Base-by-base conservation (phyloP, 345 rosid genomes). In the Carallia brachiata region DNA sequence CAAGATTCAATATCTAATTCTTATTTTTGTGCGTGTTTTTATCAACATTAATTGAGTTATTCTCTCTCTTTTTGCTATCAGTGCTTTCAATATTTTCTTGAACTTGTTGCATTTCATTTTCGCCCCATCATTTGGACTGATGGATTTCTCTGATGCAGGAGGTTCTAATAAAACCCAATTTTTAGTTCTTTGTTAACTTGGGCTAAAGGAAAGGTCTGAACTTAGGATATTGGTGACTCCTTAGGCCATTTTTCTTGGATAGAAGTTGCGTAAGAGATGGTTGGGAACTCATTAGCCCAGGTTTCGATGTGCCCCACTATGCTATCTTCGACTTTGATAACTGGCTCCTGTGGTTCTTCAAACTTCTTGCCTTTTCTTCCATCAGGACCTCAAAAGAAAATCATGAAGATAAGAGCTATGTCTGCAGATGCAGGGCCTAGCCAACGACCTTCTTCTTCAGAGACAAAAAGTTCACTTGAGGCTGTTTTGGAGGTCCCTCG, bases 401-500 rank as follows among this genome's bases (percentile, higher is more conserved):
- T 57, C 37, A 36, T 54, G 52, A 62, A 32, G 15, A 69, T 89
- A 44, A 80, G 83, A 79, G 97, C 88, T 68, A 66, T 71, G 68
- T 83, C 97, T 58, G 76, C 84, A 36, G 86, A 88, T 64, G 67
- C 84, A 1, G 87, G 74, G 69, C 87, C 78, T 68, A 72, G 39
- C 75, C 85, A 80, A 40, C 84, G 82, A 37, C 75, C 86, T 4
- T 56, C 93, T 67, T 58, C 79, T 36, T 65, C 74, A 0, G 73
- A 86, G 19, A 70, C 69, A 52, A 96, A 70, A 76, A 83, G 72
- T 77, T 86, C 88, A 30, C 83, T 92, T 30, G 78, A 90, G 23
- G 88, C 77, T 83, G 83, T 81, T 72, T 77, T 88, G 74, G 96
- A 90, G 58, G 81, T 86, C 48, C 98, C 98, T 28, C 71, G 72